Conservation (phyloP, 1,284 basidiomycete species). For the Malassezia restricta region DNA sequence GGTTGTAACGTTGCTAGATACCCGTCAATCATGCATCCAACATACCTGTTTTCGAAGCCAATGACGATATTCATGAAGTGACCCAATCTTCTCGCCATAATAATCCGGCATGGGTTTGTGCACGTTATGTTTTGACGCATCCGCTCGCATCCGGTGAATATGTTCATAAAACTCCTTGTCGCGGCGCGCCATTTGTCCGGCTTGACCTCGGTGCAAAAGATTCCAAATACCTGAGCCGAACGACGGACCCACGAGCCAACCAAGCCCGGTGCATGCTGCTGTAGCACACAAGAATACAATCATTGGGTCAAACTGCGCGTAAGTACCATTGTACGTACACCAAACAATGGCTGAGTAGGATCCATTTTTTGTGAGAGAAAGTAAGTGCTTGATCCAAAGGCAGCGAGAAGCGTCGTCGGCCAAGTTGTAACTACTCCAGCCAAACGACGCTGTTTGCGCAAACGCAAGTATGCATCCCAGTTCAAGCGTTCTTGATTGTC, state of each 20-base stretch:
- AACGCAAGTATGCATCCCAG: constrained; percentile 22
- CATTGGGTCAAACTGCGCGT: constrained; percentile 26
- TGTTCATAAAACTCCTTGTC: constrained; percentile 38
- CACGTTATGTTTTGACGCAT: constrained; percentile 34
- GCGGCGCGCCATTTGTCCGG: constrained; percentile 27
- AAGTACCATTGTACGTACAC: constrained; percentile 7
- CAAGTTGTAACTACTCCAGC: constrained; percentile 35
- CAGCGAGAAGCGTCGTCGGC: constrained; percentile 34
- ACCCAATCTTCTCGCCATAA: constrained; percentile 41
- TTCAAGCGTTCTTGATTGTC: neutral
- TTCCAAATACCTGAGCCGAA: constrained; percentile 31
- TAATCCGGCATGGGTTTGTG: constrained; percentile 43
- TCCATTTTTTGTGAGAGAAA: constrained; percentile 38
- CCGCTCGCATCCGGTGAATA: constrained; percentile 32
- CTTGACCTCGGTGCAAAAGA: constrained; percentile 26
- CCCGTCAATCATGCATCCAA: constrained; percentile 1
- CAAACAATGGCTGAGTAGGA: constrained; percentile 27
- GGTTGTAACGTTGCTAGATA: constrained; percentile 24
- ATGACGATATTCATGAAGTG: constrained; percentile 37
- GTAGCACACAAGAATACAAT: constrained; percentile 36
- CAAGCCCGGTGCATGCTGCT: constrained; percentile 30
- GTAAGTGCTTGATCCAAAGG: constrained; percentile 27
- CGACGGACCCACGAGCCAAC: constrained; percentile 38
- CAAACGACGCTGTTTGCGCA: constrained; percentile 29
- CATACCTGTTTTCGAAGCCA: constrained; percentile 40